phyloP scores from a whole-genome alignment of 192 early-diverging fungal genomes.

The Backusella liffmaniae region DNA sequence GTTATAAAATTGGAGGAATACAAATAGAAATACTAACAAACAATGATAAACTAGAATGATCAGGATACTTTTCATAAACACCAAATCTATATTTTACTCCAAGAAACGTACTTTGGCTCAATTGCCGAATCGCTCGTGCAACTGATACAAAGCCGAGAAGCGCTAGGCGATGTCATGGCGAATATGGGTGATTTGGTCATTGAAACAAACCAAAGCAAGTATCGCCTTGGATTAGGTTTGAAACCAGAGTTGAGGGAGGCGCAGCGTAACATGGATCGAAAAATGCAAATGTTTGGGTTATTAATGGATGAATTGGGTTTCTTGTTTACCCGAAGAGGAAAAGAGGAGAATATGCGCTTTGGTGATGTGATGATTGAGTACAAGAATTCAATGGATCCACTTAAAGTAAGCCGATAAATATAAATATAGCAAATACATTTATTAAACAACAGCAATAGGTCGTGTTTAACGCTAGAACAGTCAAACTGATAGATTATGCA shows the following conservation, averaged over 20 bases:
- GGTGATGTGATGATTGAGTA: constrained; percentile 52
- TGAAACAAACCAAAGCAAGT: constrained; percentile 49
- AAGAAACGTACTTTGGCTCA: constrained; percentile 23
- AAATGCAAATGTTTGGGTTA: constrained; percentile 52
- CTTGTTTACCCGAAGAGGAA: constrained; percentile 42
- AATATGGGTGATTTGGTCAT: constrained; percentile 50
- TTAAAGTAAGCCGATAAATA: constrained; percentile 33
- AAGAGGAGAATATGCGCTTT: constrained; percentile 43
- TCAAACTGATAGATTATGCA: constrained; percentile 47
- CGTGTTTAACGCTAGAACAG: constrained; percentile 48
- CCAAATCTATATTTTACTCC: constrained; percentile 30
- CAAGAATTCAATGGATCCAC: constrained; percentile 43
- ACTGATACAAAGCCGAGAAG: constrained; percentile 24
- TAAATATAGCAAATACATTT: not conserved
- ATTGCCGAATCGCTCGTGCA: constrained; percentile 14
- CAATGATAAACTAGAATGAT: constrained; percentile 11
- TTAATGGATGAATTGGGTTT: constrained; percentile 48
- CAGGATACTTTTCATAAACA: constrained; percentile 30
- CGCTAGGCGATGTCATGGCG: constrained; percentile 38
- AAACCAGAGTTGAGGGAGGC: constrained; percentile 40
- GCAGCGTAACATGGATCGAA: constrained; percentile 43
- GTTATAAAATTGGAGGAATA: not conserved
- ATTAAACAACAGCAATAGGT: constrained; percentile 19
- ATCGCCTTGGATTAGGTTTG: constrained; percentile 46
- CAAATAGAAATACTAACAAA: not conserved